A percentile compares a stretch with the other conserved stretches of the same genome.
These are phyloP conservation scores for Trypanosoma melophagium DNA, from an alignment of 208 protist genomes.

Conservation along the genomic window DNA sequence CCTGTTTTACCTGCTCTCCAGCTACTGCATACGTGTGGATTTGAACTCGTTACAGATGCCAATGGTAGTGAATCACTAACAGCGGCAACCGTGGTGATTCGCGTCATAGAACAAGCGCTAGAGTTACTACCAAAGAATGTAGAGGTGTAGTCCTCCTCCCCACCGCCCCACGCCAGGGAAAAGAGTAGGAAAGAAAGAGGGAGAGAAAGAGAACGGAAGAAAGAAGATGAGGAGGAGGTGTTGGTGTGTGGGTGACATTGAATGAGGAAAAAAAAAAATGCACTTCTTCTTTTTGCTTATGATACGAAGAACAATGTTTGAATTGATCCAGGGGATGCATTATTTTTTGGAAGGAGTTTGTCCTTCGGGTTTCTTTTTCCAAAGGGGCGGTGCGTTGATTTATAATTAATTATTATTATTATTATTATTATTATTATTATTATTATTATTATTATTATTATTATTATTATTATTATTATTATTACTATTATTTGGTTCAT, in stretches of 20 bases:
- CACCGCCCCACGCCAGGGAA: background rate
- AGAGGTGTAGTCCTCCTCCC: constrained; percentile 1
- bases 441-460: too few species aligned
- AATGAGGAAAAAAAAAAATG: too few species aligned
- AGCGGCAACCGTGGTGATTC: constrained; percentile 64
- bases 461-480: background rate
- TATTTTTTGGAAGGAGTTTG: too few species aligned
- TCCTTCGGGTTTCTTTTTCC: too few species aligned
- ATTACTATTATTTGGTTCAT: background rate
- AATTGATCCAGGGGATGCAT: too few species aligned
- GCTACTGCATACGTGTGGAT: constrained; percentile 65
- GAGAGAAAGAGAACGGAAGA: background rate
- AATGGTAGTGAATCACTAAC: constrained; percentile 39
- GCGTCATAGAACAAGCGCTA: constrained; percentile 38
- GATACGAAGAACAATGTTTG: too few species aligned
- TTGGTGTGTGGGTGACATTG: too few species aligned
- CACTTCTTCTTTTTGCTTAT: too few species aligned
- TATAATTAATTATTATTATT: too few species aligned
- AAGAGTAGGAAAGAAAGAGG: background rate
- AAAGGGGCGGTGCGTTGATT: too few species aligned
- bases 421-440: too few species aligned
- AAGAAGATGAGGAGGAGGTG: too few species aligned
- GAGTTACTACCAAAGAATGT: constrained; percentile 9
- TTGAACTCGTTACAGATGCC: constrained; percentile 50
- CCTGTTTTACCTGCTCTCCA: constrained; percentile 45